These are phyloP conservation scores for Daedaleopsis nitida DNA, from an alignment of 768 basidiomycete genomes.

Conservation along the genomic window DNA sequence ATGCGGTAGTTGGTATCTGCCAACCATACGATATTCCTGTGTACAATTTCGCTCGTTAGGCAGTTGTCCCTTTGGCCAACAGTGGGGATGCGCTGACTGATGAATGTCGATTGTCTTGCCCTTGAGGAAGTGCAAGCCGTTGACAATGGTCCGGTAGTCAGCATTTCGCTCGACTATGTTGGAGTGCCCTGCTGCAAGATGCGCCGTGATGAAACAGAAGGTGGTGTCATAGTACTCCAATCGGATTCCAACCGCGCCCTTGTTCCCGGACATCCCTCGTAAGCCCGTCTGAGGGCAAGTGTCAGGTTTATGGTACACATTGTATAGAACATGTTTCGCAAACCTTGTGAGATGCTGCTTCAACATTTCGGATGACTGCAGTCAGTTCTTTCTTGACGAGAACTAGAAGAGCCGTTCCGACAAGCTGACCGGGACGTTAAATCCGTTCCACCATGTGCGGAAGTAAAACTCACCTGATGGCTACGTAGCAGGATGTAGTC, in stretches of 20 bases:
- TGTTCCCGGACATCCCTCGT: constrained; percentile 94
- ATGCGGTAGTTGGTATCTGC: constrained; percentile 97
- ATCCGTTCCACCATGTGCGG: too few species aligned
- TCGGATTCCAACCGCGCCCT: constrained; percentile 94
- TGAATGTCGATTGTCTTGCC: constrained; percentile 90
- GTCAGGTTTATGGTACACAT: not conserved
- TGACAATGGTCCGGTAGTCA: constrained; percentile 87
- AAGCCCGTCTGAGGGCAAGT: constrained; percentile 65
- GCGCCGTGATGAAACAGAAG: constrained; percentile 95
- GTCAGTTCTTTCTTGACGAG: constrained; percentile 79
- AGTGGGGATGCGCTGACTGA: constrained; percentile 58
- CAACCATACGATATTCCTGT: constrained; percentile 91
- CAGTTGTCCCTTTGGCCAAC: not conserved
- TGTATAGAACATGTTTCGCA: constrained; percentile 4
- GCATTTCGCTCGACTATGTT: constrained; percentile 90
- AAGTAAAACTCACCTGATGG: constrained; percentile 67
- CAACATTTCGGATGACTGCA: constrained; percentile 85
- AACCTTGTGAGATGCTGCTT: constrained; percentile 90
- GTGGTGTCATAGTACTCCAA: constrained; percentile 89
- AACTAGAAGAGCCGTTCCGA: constrained; percentile 90
- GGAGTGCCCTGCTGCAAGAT: constrained; percentile 92
- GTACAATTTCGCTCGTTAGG: not conserved
- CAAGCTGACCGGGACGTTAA: constrained; percentile 54
- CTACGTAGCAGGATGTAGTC: constrained; percentile 88
- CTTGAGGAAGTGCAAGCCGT: constrained; percentile 83